Percentiles rank a stretch among this genome's conserved stretches.
phyloP scores from a whole-genome alignment of 306 rosid genomes.

The Trichosanthes cucumerina region DNA sequence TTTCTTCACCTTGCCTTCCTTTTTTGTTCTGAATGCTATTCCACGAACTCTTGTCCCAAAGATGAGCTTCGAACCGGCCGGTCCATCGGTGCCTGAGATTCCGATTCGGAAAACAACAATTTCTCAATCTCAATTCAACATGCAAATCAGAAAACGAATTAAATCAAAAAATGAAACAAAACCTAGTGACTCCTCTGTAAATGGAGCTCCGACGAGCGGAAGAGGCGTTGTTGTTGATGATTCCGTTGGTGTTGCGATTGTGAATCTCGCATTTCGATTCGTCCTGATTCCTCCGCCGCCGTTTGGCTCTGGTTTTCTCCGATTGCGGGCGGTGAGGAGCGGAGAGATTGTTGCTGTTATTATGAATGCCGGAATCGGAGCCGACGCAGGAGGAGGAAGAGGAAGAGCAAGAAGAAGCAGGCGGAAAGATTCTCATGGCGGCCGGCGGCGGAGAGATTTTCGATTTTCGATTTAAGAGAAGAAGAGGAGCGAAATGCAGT shows the following conservation, averaged over 20 bases:
- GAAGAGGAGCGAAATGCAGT: not conserved
- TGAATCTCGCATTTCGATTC: conserved; percentile 20
- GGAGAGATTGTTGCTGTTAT: not conserved
- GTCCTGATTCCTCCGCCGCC: conserved; percentile 21
- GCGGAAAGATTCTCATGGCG: conserved; percentile 68
- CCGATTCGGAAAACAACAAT: not conserved
- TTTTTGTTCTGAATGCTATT: conserved; percentile 76
- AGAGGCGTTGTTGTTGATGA: not conserved
- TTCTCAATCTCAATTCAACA: conserved; percentile 18
- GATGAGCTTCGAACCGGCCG: conserved; percentile 93
- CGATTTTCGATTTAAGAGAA: not conserved
- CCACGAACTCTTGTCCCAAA: conserved; percentile 94
- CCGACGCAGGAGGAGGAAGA: conserved; percentile 29
- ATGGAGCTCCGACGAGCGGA: conserved; percentile 57
- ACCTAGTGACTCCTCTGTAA: conserved; percentile 96
- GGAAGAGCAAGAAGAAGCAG: conserved; percentile 35
- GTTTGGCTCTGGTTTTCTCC: conserved; percentile 18
- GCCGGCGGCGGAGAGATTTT: not conserved
- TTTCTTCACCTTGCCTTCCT: conserved; percentile 73
- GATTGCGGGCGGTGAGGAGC: not conserved
- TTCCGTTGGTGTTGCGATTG: not conserved
- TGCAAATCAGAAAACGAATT: conserved; percentile 32
- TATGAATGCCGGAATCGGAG: not conserved
- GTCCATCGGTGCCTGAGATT: conserved; percentile 84
- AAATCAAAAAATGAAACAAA: not conserved